Percentiles rank a stretch among this genome's conserved stretches.
phyloP scores from a whole-genome alignment of 2,329 filamentous ascomycete species.

The Penicillium sp. region DNA sequence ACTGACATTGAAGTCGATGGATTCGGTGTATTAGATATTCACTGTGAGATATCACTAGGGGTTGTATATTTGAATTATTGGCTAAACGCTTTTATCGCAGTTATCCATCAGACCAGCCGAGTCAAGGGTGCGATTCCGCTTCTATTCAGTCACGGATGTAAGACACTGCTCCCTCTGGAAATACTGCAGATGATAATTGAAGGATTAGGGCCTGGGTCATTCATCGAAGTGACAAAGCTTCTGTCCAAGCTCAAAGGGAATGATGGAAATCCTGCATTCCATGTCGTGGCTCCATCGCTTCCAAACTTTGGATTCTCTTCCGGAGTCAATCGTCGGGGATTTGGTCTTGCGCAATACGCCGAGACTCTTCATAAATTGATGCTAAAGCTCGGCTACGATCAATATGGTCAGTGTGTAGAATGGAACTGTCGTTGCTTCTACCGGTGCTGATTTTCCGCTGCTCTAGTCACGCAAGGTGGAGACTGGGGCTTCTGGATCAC shows the following conservation, averaged over 20 bases:
- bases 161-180: constrained; percentile 8
- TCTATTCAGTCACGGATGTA: constrained; percentile 69
- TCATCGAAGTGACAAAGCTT: constrained; percentile 56
- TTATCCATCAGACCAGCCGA: constrained; percentile 61
- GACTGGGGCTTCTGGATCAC: constrained; percentile 72
- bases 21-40: constrained; percentile 63
- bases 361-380: constrained; percentile 70
- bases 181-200: neutral
- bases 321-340: constrained; percentile 53
- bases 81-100: constrained; percentile 7
- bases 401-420: constrained; percentile 52
- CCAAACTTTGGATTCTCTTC: constrained; percentile 60
- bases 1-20: constrained; percentile 59
- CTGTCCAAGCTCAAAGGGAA: constrained; percentile 52
- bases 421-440: neutral
- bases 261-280: constrained; percentile 50
- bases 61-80: neutral
- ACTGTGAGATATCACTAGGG: constrained; percentile 47
- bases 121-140: constrained; percentile 63
- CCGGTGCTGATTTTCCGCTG: neutral
- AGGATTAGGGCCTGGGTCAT: constrained; percentile 62
- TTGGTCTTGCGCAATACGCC: constrained; percentile 64
- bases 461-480: constrained; percentile 60
- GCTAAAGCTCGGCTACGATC: constrained; percentile 66
- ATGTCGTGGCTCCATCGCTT: constrained; percentile 58